Evolutionary conservation across 2,329 filamentous ascomycete genomes (phyloP), one percentile per base, ranked within the genome.

Genomic region (Diaporthe citri): DNA sequence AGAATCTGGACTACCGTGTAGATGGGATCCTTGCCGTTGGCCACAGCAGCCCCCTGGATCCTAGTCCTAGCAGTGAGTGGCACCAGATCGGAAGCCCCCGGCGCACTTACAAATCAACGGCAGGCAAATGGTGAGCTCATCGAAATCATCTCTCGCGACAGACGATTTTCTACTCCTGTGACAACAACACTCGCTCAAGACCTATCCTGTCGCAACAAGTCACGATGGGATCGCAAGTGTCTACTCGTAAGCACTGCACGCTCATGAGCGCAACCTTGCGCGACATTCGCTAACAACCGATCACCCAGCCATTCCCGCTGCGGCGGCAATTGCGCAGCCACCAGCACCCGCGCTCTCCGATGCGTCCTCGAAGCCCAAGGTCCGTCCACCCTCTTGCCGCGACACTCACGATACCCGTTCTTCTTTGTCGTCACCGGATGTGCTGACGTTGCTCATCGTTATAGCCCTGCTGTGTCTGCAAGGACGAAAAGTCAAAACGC

Each of bases 401-500:
- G 22, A 25, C 15, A 22, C 4, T 20, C 56, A 9, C 70, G n/a
- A 48, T 20, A 34, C 15, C 6, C 3, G 7, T 41, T 0, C 34
- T n/a, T 39, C 36, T 39, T 39, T n/a, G 13, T 28, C 13, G 20
- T 41, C 8, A 15, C 2, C 2, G 20, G 6, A 15, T 17, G 46
- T 17, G 46, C 64, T 69, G 34, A 69, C 34, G 8, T 15, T 15
- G 7, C 1, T n/a, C 4, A 6, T 25, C 9, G n/a, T 4, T 31
- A 75, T 81, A 98, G 95, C 96, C 96, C 57, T 98, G 97, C 90
- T 98, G 97, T 83, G 97, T 98, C 41, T 99, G 97, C 91, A 98
- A 96, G 83, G 92, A 97, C 59, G 95, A 99, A 85, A 99, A 99
- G 85, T 89, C 94, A 52, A 90, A 90, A 79, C 95, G 97, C 77